phyloP scores from a whole-genome alignment of 805 yeast genomes.

The Metschnikowia kofuensis region DNA sequence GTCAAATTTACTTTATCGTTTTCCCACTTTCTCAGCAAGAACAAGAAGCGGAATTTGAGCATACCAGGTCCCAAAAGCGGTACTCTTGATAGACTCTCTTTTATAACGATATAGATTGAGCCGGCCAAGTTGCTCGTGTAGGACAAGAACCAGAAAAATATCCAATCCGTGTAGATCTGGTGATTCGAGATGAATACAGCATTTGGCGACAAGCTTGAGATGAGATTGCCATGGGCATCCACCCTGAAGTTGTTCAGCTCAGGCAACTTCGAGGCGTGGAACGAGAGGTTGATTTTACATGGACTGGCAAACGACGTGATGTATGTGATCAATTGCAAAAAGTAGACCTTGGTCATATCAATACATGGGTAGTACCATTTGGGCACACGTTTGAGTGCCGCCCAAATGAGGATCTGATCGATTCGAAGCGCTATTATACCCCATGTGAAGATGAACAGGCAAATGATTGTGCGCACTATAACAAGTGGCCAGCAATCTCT shows the following conservation, averaged over 20 bases:
- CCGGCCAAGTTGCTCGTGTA: slow-evolving; percentile 67
- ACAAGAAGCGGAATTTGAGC: slow-evolving; percentile 73
- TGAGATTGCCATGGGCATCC: slow-evolving; percentile 20
- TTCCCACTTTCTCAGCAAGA: slow-evolving; percentile 85
- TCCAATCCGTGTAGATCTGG: slow-evolving; percentile 94
- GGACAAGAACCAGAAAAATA: slow-evolving; percentile 81
- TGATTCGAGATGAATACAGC: slow-evolving; percentile 82
- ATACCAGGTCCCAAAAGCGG: slow-evolving; percentile 88
- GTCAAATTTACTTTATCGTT: slow-evolving; percentile 60
- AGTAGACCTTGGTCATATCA: slow-evolving; percentile 55
- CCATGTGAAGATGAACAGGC: slow-evolving; percentile 20
- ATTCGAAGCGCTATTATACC: slow-evolving; percentile 41
- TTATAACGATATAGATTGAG: slow-evolving; percentile 68
- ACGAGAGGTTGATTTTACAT: slow-evolving; percentile 49
- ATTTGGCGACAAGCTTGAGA: slow-evolving; percentile 40
- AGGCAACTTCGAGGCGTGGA: slow-evolving; percentile 37
- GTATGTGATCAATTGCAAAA: slow-evolving; percentile 52
- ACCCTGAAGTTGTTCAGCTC: slow-evolving; percentile 26
- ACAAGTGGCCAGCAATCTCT: slow-evolving; percentile 10
- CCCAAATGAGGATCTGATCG: slow-evolving; percentile 43
- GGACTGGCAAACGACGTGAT: slow-evolving; percentile 52
- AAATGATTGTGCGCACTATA: slow-evolving; percentile 22
- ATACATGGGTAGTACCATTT: slow-evolving; percentile 40
- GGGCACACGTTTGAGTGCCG: slow-evolving; percentile 29
- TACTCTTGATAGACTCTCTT: slow-evolving; percentile 61